phyloP scores from a whole-genome alignment of 2,329 filamentous ascomycete species.

The Hypocreales sp. region DNA sequence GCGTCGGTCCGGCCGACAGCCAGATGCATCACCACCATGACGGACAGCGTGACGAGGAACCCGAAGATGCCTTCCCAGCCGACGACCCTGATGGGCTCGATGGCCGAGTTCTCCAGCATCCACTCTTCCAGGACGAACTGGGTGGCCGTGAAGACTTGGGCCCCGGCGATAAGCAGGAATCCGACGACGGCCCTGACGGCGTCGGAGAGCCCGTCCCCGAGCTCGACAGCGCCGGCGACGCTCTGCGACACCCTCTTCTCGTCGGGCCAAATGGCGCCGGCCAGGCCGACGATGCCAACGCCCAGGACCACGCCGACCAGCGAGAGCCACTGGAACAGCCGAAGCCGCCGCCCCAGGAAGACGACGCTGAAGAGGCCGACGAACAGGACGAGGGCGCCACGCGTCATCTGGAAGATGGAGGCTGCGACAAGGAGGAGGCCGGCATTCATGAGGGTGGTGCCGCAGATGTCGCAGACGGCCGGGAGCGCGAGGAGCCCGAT shows the following conservation, averaged over 20 bases:
- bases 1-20: conserved; percentile 58
- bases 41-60: conserved; percentile 60
- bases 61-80: conserved; percentile 96
- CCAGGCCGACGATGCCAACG: conserved; percentile 78
- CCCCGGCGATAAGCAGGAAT: conserved; percentile 78
- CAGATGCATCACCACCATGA: conserved; percentile 69
- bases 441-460: conserved; percentile 94
- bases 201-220: conserved; percentile 21
- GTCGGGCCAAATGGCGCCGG: conserved; percentile 67
- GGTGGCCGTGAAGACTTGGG: conserved; percentile 91
- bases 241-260: conserved; percentile 29
- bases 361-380: conserved; percentile 90
- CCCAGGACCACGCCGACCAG: conserved; percentile 76
- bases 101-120: conserved; percentile 52
- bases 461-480: conserved; percentile 84
- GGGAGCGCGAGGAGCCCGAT: conserved; percentile 68
- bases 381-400: conserved; percentile 86
- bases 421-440: conserved; percentile 87
- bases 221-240: conserved; percentile 18
- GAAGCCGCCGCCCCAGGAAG: conserved; percentile 67
- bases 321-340: conserved; percentile 84
- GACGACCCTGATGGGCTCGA: conserved; percentile 77
- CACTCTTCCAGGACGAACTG: conserved; percentile 95
- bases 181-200: conserved; percentile 53
- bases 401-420: conserved; percentile 97